Conservation (phyloP, 192 early-diverging fungal species). For the Backusella tarrabulga region DNA sequence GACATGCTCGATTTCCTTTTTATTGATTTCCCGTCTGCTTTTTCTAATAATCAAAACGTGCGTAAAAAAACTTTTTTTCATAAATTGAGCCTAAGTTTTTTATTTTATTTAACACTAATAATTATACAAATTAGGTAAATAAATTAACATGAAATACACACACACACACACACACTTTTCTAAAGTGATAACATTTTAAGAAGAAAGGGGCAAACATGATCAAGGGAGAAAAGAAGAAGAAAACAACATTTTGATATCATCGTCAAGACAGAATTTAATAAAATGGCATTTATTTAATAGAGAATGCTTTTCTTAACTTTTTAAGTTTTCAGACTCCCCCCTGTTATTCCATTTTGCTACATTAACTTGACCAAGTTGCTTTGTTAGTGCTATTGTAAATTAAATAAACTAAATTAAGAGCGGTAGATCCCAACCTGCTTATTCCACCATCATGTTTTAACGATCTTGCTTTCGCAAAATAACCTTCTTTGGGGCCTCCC, state of each 20-base stretch:
- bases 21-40: not conserved
- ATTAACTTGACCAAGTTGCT: not conserved
- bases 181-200: not conserved
- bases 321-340: not conserved
- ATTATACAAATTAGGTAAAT: not conserved
- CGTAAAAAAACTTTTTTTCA: not conserved
- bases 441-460: too few species aligned
- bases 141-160: not conserved
- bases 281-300: not conserved
- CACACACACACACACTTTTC: not conserved
- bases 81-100: not conserved
- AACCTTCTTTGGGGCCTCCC: not conserved
- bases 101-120: not conserved
- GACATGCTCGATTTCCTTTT: slow-evolving; percentile 5
- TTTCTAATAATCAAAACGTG: not conserved
- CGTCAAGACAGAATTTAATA: not conserved
- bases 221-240: not conserved
- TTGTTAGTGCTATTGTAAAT: not conserved
- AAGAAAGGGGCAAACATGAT: not conserved
- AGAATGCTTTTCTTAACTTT: not conserved
- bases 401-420: not conserved
- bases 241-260: not conserved
- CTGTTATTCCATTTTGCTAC: not conserved
- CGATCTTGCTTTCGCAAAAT: not conserved
- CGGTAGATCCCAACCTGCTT: not conserved